Evolutionary conservation across 139 green algal species (phyloP).

Genomic region (Eudorina sp.): DNA sequence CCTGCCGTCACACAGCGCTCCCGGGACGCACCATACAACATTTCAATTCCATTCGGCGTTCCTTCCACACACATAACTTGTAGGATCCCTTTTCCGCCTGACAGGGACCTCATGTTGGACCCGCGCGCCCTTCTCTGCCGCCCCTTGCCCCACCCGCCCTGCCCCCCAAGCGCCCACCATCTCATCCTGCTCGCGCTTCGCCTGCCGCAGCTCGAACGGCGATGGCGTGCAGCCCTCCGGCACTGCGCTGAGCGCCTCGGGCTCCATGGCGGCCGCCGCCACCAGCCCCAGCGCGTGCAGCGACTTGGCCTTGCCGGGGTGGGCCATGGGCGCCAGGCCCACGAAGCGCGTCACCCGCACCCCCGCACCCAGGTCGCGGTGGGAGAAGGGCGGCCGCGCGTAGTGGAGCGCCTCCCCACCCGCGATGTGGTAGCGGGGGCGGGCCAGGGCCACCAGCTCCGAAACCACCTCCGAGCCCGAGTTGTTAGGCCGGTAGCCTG

Average conservation of each 20-base stretch:
- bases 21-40: too few relatives aligned
- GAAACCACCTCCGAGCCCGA: slow-evolving; percentile 50
- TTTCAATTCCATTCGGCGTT: too few relatives aligned
- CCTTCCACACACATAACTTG: too few relatives aligned
- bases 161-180: neutral
- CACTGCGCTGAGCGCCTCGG: slow-evolving; percentile 62
- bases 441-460: slow-evolving; percentile 49
- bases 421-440: slow-evolving; percentile 53
- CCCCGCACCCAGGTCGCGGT: slow-evolving; percentile 83
- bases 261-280: slow-evolving; percentile 74
- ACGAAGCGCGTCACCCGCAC: slow-evolving; percentile 91
- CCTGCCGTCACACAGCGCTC: too few relatives aligned
- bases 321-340: slow-evolving; percentile 73
- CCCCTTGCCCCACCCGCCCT: too few relatives aligned
- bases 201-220: slow-evolving; percentile 66
- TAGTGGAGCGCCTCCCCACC: slow-evolving; percentile 34
- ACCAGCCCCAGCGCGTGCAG: slow-evolving; percentile 88
- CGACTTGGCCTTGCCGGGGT: slow-evolving; percentile 51
- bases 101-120: too few relatives aligned
- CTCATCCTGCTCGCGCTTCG: slow-evolving; percentile 45
- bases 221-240: slow-evolving; percentile 73
- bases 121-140: neutral
- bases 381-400: slow-evolving; percentile 85
- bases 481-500: neutral
- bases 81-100: too few relatives aligned